Conservation (phyloP, 352 stramenopile species). For the Pythium phragmitis region DNA sequence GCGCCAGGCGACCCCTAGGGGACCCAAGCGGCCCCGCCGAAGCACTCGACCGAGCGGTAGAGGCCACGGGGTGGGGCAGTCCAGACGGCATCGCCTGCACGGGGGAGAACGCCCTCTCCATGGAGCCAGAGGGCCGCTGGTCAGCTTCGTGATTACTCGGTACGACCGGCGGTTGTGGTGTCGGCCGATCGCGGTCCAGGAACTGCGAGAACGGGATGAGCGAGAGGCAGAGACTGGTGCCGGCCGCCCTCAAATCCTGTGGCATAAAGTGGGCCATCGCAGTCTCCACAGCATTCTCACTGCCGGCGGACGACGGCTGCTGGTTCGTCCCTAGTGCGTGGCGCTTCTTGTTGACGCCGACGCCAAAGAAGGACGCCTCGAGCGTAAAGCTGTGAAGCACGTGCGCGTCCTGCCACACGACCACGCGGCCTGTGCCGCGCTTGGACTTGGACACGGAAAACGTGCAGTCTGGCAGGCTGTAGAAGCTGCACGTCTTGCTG, state of each 20-base stretch:
- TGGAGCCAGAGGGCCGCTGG: no score
- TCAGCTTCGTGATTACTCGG: neutral
- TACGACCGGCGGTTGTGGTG: neutral
- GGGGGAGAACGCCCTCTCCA: neutral
- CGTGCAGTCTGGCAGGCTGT: slow-evolving; percentile 64
- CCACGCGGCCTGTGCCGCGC: slow-evolving; percentile 58
- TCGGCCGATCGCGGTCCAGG: slow-evolving; percentile 39
- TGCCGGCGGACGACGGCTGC: neutral
- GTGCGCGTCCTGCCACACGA: slow-evolving; percentile 60
- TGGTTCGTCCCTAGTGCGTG: slow-evolving; percentile 4
- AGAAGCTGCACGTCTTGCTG: slow-evolving; percentile 57
- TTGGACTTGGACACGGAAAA: slow-evolving; percentile 68
- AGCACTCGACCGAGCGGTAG: neutral
- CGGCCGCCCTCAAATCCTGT: slow-evolving; percentile 49
- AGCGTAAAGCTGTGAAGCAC: slow-evolving; percentile 82
- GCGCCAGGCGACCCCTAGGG: slow-evolving; percentile 12
- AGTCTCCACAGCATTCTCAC: slow-evolving; percentile 3
- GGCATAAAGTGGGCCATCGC: slow-evolving; percentile 45
- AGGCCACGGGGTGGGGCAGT: neutral
- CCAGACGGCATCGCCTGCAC: neutral
- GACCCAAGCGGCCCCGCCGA: no score
- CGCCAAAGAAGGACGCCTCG: slow-evolving; percentile 75
- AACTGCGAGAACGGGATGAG: slow-evolving; percentile 64
- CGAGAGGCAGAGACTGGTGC: slow-evolving; percentile 51
- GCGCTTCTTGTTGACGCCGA: slow-evolving; percentile 31